phyloP scores from a whole-genome alignment of 495 filamentous ascomycete genomes.

The Annulohypoxylon moriforme region DNA sequence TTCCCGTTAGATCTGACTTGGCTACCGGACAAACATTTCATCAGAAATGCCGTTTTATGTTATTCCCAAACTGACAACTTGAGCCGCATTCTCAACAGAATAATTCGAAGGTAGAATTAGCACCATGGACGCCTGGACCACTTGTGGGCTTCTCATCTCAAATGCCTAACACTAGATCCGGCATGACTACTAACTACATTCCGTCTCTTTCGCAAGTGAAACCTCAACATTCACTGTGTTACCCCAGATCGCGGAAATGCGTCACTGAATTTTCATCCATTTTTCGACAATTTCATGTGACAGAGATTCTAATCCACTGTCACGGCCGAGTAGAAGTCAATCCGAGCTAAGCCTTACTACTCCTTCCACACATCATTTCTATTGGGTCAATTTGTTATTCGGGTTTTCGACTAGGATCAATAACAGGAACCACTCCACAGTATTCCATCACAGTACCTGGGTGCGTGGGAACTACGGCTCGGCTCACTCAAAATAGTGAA shows the following conservation, averaged over 20 bases:
- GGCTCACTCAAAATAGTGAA: too few species aligned
- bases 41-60: neutral
- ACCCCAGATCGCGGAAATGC: neutral
- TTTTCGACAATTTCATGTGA: neutral
- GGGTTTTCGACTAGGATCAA: neutral
- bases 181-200: neutral
- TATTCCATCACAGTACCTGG: neutral
- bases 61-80: neutral
- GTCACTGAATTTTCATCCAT: neutral
- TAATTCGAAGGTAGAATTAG: neutral
- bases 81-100: neutral
- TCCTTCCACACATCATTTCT: neutral
- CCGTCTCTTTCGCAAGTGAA: neutral
- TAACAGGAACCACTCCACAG: neutral
- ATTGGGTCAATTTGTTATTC: constrained; percentile 2
- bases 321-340: neutral
- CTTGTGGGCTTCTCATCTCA: constrained; percentile 1
- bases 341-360: constrained; percentile 6
- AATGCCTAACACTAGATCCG: neutral
- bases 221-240: constrained; percentile 3
- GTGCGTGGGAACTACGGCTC: neutral
- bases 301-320: neutral
- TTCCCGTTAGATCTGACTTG: neutral
- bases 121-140: neutral
- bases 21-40: neutral